Conservation (phyloP, 495 filamentous ascomycete species). For the Xylaria longipes region DNA sequence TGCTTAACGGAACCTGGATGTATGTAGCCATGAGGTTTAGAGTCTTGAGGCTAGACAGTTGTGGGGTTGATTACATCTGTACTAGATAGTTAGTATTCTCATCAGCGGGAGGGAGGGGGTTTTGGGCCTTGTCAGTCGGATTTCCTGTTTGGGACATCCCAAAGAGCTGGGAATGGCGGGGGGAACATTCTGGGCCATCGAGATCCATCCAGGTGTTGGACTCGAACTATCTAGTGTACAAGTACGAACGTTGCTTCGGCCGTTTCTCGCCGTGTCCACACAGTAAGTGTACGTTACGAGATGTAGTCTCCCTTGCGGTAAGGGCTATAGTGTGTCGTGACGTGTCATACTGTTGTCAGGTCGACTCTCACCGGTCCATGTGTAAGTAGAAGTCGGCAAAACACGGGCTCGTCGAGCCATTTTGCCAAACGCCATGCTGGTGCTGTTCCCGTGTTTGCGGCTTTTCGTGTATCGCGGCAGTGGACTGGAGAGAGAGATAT, state of each 20-base stretch:
- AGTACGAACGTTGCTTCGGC: neutral
- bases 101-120: neutral
- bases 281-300: neutral
- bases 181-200: slow-evolving; percentile 24
- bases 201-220: too few species aligned
- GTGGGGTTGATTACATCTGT: slow-evolving; percentile 9
- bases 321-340: neutral
- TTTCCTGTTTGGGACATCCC: slow-evolving; percentile 14
- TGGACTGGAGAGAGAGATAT: neutral
- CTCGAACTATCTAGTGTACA: neutral
- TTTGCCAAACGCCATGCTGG: neutral
- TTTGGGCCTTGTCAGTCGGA: neutral
- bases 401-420: neutral
- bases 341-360: neutral
- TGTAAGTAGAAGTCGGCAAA: slow-evolving; percentile 11
- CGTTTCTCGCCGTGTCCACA: neutral
- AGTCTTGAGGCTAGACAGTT: neutral
- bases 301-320: neutral
- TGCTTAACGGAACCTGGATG: slow-evolving; percentile 6
- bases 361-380: slow-evolving; percentile 9
- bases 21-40: neutral
- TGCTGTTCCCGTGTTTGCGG: neutral
- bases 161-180: slow-evolving; percentile 5
- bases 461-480: slow-evolving; percentile 20
- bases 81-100: too few species aligned